Base-by-base conservation (phyloP, 2,329 filamentous ascomycete genomes). In the Exophiala bonariae region DNA sequence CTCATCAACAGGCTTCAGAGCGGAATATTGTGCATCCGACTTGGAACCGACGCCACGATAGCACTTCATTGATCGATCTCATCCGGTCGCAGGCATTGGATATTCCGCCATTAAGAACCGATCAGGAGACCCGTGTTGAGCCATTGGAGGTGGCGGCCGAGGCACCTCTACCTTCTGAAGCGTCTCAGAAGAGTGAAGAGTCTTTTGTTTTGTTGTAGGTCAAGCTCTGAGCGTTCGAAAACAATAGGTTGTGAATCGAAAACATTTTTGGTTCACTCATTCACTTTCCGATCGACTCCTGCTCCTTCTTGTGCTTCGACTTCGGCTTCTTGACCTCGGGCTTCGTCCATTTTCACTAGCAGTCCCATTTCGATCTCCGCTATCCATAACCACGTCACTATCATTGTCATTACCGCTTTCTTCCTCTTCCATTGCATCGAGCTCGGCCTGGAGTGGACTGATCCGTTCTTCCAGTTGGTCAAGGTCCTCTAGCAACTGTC, bases 391-490 rank as follows among this genome's bases (percentile, higher is more conserved):
- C 10, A 47, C 42, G 23, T 50, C 42, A 8, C 14, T 8, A 8
- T 37, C 46, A 50, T 49, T 47, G n/a, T 18, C 16, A 32, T 47
- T 51, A 18, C 44, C 50, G 22, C 52, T 34, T 17, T 53, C 52
- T n/a, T 66, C 41, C 50, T 59, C 49, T 45, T 75, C 72, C 55
- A 74, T 63, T 4, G 70, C 71, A 50, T 75, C 72, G 42, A 76
- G 48, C 55, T 76, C 73, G 57, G 90, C 89, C 1, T 86, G 89
- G 50, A 97, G 67, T 28, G 89, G 83, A 67, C 91, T 96, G 28
- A 89, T 80, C 56, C 92, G 80, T 40, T 90, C 87, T 63, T 96
- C 92, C 61, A 99, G 63, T 61, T 91, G 69, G 57, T 95, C 93
- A 65, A 95, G 64, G 66, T 99, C 93, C 71, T 99, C 93, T 55